Percentiles rank a stretch among this genome's conserved stretches.
Evolutionary conservation across 2,329 filamentous ascomycete species (phyloP).

Genomic region (Penicillium aurantiogriseum): DNA sequence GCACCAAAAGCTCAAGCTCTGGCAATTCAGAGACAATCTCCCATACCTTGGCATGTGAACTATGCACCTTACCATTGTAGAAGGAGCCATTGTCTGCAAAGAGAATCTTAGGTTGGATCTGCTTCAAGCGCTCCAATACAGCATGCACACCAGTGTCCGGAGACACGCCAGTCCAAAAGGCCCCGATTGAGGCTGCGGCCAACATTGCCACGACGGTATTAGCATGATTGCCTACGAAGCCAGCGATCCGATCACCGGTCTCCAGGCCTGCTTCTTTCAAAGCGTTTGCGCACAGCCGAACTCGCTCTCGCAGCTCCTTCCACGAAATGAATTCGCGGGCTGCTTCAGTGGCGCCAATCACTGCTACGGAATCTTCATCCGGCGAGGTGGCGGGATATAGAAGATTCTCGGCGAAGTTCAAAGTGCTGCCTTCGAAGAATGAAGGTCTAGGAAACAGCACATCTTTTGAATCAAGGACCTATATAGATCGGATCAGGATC

Average conservation of each 20-base stretch:
- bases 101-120: constrained; percentile 78
- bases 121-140: constrained; percentile 79
- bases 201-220: constrained; percentile 88
- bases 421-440: constrained; percentile 74
- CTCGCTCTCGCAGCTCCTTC: constrained; percentile 74
- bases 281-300: constrained; percentile 69
- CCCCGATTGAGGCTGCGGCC: constrained; percentile 75
- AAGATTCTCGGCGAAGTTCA: constrained; percentile 96
- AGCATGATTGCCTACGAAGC: constrained; percentile 84
- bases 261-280: constrained; percentile 66
- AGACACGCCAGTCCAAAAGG: constrained; percentile 89
- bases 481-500: constrained; percentile 3
- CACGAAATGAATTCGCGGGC: constrained; percentile 67
- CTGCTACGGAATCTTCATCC: constrained; percentile 62
- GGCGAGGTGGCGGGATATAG: constrained; percentile 67
- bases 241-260: constrained; percentile 61
- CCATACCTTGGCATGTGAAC: constrained; percentile 73
- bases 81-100: constrained; percentile 85
- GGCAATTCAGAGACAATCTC: constrained; percentile 69
- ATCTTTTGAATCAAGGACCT: constrained; percentile 67
- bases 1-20: constrained; percentile 66
- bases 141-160: constrained; percentile 90
- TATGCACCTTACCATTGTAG: constrained; percentile 89
- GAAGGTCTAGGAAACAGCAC: constrained; percentile 81
- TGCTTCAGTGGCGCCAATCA: constrained; percentile 80